Base-by-base conservation (phyloP, 2,329 filamentous ascomycete species). In the Scedosporium apiospermum region DNA sequence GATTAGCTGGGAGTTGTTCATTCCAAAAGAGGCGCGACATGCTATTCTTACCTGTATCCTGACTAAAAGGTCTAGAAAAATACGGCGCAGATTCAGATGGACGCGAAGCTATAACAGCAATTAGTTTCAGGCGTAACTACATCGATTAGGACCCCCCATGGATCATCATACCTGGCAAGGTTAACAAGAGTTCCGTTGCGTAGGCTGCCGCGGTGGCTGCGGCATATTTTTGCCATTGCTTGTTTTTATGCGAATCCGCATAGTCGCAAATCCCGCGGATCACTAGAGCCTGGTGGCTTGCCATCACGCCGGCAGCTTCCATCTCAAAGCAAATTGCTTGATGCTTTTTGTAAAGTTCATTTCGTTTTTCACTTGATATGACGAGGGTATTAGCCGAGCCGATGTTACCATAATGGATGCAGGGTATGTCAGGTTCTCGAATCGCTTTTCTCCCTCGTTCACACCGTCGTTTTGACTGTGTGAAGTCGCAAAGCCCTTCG, bases 201-300 rank as follows among this genome's bases (percentile, higher is more conserved):
- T 65, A 68, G 34, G 64, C 66, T 5, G 68, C 67, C 4, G 67
- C 66, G 6, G 64, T 66, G 14, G 65, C 64, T 27, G 67, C 65
- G 14, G 67, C 61, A 65, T 68, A 46, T 21, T 46, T 46, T 21
- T 46, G 44, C 44, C 44, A 46, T 46, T 46, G 10, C 44, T 46
- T 46, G 68, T 67, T 67, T 58, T 70, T 69, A 49, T 68, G 64
- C 10, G 64, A 66, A 58, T 72, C 70, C 12, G 69, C 64, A 55
- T 72, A 72, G 60, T 72, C 69, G 62, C 66, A 69, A 58, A 72
- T 68, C 26, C 70, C 70, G 1, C 68, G 66, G 57, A 72, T 67
- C 26, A 69, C 66, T 9, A 71, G 64, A 44, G 66, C 69, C n/a
- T 64, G 65, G 30, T 63, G 57, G 21, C 66, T 26, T 18, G 62